These are phyloP conservation scores for Reutealis trisperma DNA, from an alignment of 345 rosid genomes.

Conservation along the genomic window DNA sequence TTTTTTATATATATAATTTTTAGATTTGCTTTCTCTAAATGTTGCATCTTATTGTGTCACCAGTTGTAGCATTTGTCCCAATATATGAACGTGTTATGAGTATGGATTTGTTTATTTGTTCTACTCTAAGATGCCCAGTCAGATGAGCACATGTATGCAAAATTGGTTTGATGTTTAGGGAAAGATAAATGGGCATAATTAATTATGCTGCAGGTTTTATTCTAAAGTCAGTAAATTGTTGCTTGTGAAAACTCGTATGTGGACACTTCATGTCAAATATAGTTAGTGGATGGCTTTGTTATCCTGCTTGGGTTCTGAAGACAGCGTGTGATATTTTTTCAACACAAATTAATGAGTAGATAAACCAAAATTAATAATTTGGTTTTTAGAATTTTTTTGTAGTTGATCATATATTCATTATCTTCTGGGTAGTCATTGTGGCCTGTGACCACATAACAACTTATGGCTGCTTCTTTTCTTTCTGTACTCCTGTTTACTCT, in stretches of 20 bases:
- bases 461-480: constrained; percentile 8
- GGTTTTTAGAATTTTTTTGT: neutral
- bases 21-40: neutral
- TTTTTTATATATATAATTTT: too few relatives aligned
- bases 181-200: neutral
- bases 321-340: too few relatives aligned
- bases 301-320: too few relatives aligned
- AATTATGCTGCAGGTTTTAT: too few relatives aligned
- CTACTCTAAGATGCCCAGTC: neutral
- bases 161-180: neutral
- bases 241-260: too few relatives aligned
- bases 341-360: neutral
- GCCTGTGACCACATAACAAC: constrained; percentile 13
- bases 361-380: neutral
- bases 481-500: neutral
- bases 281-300: neutral
- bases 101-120: constrained; percentile 4
- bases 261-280: too few relatives aligned
- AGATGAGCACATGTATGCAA: neutral
- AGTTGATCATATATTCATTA: neutral
- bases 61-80: neutral
- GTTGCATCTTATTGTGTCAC: neutral
- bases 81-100: neutral
- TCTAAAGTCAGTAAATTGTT: too few relatives aligned
- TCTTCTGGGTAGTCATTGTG: neutral